These are phyloP conservation scores for Tausonia pullulans DNA, from an alignment of 1,284 basidiomycete genomes.

Conservation along the genomic window DNA sequence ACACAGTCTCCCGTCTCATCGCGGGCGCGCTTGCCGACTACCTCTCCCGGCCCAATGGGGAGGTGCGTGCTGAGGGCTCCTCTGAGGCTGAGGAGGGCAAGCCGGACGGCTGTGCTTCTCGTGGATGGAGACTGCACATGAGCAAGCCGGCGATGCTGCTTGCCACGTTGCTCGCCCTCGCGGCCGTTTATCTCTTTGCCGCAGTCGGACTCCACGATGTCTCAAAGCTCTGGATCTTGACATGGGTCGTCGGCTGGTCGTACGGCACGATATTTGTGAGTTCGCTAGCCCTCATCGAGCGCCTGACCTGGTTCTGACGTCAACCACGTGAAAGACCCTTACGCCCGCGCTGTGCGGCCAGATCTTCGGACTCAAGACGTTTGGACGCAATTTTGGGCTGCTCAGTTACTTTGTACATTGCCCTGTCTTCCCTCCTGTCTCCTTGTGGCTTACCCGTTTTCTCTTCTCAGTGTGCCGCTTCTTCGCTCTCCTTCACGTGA, in stretches of 20 bases:
- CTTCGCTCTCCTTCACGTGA: conserved; percentile 6
- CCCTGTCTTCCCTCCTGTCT: too few species aligned
- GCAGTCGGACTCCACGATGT: background rate
- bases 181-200: background rate
- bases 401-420: too few species aligned
- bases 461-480: background rate
- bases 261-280: conserved; percentile 11
- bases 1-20: conserved; percentile 10
- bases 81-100: background rate
- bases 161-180: background rate
- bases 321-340: background rate
- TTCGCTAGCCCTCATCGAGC: background rate
- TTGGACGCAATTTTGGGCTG: background rate
- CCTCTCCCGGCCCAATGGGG: conserved; percentile 4
- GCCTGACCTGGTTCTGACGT: background rate
- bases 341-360: conserved; percentile 1
- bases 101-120: background rate
- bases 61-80: background rate
- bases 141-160: conserved; percentile 9
- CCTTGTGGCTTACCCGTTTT: background rate
- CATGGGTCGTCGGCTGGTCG: conserved; percentile 7
- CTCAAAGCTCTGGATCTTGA: conserved; percentile 1
- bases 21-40: conserved; percentile 12
- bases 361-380: conserved; percentile 7
- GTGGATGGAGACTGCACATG: background rate